Percentiles rank a stretch among this genome's conserved stretches.
phyloP scores from a whole-genome alignment of 768 basidiomycete species.

The Boletus eberwhitei region DNA sequence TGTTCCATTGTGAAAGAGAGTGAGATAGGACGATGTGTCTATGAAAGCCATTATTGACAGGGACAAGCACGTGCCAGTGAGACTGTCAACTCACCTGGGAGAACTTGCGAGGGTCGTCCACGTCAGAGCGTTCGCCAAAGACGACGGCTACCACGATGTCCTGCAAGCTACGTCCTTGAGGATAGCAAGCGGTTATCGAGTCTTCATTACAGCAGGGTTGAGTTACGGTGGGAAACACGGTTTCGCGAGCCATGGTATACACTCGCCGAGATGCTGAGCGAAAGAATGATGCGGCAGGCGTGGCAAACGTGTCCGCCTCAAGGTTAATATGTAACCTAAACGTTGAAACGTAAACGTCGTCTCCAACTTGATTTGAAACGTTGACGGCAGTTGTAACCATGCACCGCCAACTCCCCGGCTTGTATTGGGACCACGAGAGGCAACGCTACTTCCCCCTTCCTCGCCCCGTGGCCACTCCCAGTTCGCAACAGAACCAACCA shows the following conservation, averaged over 20 bases:
- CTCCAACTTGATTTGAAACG: not conserved
- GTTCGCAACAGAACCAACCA: not conserved
- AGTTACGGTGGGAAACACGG: not conserved
- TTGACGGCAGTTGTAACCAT: slow-evolving; percentile 28
- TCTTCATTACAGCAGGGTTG: not conserved
- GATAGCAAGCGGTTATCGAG: not conserved
- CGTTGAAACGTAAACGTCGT: not conserved
- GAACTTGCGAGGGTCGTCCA: not conserved
- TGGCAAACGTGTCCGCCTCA: not conserved
- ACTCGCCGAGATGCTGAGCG: too few relatives aligned
- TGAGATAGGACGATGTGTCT: not conserved
- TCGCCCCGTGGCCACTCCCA: not conserved
- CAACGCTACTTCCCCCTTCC: slow-evolving; percentile 55
- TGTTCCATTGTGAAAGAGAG: not conserved
- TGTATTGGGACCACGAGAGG: slow-evolving; percentile 50
- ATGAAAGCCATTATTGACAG: too few relatives aligned
- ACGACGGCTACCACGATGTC: not conserved
- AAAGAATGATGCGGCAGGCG: too few relatives aligned
- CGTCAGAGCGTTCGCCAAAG: not conserved
- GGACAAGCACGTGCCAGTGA: not conserved
- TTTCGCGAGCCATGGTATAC: not conserved
- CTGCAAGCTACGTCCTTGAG: not conserved
- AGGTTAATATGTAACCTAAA: not conserved
- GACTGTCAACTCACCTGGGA: not conserved
- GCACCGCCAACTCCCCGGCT: slow-evolving; percentile 51